Evolutionary conservation across 164 flowering plant species (phyloP).

Genomic region (Protea cynaroides): DNA sequence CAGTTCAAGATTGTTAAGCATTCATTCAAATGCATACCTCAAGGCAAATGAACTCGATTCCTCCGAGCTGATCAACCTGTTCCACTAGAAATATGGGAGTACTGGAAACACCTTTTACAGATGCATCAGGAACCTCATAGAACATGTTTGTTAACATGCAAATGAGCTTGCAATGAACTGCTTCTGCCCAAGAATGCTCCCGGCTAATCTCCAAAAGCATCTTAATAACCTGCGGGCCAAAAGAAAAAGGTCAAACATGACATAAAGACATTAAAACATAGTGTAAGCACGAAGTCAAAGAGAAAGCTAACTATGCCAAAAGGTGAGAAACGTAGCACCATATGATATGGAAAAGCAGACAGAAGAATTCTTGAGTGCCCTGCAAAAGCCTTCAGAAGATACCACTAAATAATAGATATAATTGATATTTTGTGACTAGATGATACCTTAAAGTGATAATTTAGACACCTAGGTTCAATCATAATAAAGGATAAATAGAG

Average conservation of each 20-base stretch:
- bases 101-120: conserved; percentile 26
- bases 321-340: neutral
- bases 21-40: conserved; percentile 55
- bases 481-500: no score
- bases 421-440: neutral
- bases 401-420: neutral
- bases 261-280: neutral
- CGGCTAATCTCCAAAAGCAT: conserved; percentile 67
- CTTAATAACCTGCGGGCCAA: conserved; percentile 62
- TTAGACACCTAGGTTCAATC: neutral
- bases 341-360: neutral
- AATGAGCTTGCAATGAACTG: conserved; percentile 81
- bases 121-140: conserved; percentile 54
- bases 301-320: neutral
- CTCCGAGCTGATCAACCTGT: conserved; percentile 86
- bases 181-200: conserved; percentile 87
- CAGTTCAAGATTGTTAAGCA: neutral
- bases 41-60: conserved; percentile 73
- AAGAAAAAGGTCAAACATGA: conserved; percentile 1
- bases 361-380: neutral
- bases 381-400: neutral
- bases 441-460: neutral
- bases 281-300: neutral
- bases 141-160: conserved; percentile 90
- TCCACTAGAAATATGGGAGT: conserved; percentile 49